Evolutionary conservation across 345 rosid species (phyloP).

Genomic region (Eucalyptus cloeziana): DNA sequence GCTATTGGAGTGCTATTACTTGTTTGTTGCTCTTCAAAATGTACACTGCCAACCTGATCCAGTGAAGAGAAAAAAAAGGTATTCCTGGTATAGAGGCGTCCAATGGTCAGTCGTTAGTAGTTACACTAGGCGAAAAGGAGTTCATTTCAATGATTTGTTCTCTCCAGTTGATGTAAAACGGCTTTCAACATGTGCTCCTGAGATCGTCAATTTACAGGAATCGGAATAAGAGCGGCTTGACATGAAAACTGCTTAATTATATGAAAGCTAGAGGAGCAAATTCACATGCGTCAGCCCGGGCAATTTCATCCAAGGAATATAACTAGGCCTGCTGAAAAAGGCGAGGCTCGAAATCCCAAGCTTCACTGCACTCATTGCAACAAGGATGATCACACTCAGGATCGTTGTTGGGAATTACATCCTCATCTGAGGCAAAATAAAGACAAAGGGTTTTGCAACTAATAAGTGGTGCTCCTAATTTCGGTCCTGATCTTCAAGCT

Average conservation of each 20-base stretch:
- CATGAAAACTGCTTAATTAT: neutral
- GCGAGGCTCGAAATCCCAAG: too few species aligned
- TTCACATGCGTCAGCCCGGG: neutral
- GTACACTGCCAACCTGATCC: too few species aligned
- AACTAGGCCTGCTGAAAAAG: neutral
- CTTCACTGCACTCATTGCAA: too few species aligned
- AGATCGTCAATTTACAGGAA: neutral
- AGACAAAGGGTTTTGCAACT: neutral
- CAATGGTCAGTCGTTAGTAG: neutral
- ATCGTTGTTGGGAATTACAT: too few species aligned
- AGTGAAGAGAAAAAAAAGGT: too few species aligned
- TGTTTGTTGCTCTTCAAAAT: conserved; percentile 85
- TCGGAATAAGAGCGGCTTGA: neutral
- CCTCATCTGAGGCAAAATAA: neutral
- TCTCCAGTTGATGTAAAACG: neutral
- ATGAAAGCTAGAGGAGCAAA: neutral
- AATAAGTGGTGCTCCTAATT: neutral
- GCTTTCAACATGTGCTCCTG: neutral
- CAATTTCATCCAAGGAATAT: neutral
- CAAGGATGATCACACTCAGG: too few species aligned
- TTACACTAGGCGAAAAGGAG: neutral
- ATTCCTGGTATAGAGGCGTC: too few species aligned
- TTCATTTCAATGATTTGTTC: neutral
- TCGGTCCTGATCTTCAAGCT: neutral
- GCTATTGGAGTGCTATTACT: conserved; percentile 20